Percentiles rank a stretch among this genome's conserved stretches.
phyloP scores from a whole-genome alignment of 495 filamentous ascomycete genomes.

The Collariella sp. region DNA sequence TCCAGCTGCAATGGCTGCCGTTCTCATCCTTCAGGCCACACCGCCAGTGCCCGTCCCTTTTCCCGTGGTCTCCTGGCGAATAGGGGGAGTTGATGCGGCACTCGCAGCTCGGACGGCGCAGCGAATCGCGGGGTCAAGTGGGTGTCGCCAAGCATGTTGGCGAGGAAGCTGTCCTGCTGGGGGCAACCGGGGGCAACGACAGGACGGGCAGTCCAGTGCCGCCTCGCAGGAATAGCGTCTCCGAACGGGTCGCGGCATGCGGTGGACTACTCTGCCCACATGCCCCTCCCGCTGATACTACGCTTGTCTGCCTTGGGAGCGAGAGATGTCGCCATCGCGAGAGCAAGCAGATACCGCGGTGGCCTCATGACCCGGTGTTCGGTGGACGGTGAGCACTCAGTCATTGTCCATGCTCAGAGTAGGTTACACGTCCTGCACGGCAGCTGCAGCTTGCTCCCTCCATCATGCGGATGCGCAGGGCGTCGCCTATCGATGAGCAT shows the following conservation, averaged over 20 bases:
- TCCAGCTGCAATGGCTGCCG: not conserved
- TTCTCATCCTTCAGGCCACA: constrained; percentile 2
- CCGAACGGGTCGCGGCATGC: constrained; percentile 7
- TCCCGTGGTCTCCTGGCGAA: constrained; percentile 5
- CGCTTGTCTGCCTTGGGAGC: not conserved
- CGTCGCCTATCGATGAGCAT: constrained; percentile 1
- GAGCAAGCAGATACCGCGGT: not conserved
- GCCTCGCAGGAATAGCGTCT: constrained; percentile 1
- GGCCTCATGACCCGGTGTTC: constrained; percentile 18
- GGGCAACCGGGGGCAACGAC: not conserved
- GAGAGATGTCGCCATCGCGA: constrained; percentile 12
- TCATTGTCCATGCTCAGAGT: not conserved
- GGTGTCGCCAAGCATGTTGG: constrained; percentile 11
- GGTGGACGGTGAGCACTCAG: constrained; percentile 17
- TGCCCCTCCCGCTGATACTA: not conserved
- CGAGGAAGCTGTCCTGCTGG: constrained; percentile 5
- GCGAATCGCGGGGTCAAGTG: constrained; percentile 16
- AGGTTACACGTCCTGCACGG: constrained; percentile 6
- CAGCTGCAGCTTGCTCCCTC: not conserved
- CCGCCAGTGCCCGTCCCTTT: constrained; percentile 3
- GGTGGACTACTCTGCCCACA: not conserved
- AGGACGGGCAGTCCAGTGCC: not conserved
- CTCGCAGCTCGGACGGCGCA: not conserved
- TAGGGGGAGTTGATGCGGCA: constrained; percentile 1
- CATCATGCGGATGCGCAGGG: not conserved